Percentiles rank a stretch among this genome's conserved stretches.
Conservation (phyloP, 2,329 filamentous ascomycete genomes). For the Epichloe elymi region DNA sequence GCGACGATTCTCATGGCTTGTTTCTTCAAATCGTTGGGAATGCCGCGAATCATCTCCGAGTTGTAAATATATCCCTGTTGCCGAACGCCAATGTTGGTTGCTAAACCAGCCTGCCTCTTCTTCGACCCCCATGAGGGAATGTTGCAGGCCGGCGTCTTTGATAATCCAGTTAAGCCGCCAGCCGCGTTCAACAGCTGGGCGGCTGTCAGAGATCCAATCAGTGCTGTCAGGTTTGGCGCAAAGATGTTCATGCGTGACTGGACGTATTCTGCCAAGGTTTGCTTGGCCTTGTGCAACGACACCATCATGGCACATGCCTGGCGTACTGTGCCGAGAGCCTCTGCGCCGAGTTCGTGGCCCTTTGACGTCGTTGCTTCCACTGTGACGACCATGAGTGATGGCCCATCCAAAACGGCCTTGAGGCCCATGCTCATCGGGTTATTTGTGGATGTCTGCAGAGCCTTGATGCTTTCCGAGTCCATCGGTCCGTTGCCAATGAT, state of each 20-base stretch:
- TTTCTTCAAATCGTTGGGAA: slow-evolving; percentile 76
- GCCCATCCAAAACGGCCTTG: slow-evolving; percentile 71
- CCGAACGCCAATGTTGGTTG: slow-evolving; percentile 80
- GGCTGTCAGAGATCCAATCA: slow-evolving; percentile 85
- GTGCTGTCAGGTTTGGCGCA: slow-evolving; percentile 79
- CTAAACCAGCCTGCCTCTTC: slow-evolving; percentile 70
- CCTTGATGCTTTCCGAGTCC: slow-evolving; percentile 67
- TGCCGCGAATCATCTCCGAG: slow-evolving; percentile 74
- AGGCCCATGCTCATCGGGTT: slow-evolving; percentile 68
- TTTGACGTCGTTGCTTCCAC: slow-evolving; percentile 87
- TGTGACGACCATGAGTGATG: slow-evolving; percentile 88
- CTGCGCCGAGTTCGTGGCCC: slow-evolving; percentile 61
- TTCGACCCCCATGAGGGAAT: slow-evolving; percentile 83
- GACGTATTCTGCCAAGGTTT: slow-evolving; percentile 79
- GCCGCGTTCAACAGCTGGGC: slow-evolving; percentile 94
- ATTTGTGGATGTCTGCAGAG: slow-evolving; percentile 59
- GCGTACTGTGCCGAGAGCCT: slow-evolving; percentile 61
- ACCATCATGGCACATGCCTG: slow-evolving; percentile 79
- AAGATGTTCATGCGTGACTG: slow-evolving; percentile 95
- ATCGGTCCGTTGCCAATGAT: slow-evolving; percentile 89
- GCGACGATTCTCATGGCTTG: slow-evolving; percentile 93
- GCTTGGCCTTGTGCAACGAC: slow-evolving; percentile 77
- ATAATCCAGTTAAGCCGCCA: slow-evolving; percentile 75
- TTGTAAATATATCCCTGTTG: slow-evolving; percentile 92
- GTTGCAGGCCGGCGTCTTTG: slow-evolving; percentile 89